These are phyloP conservation scores for Magnaporthiopsis poae DNA, from an alignment of 2,329 filamentous ascomycete species.

Conservation along the genomic window DNA sequence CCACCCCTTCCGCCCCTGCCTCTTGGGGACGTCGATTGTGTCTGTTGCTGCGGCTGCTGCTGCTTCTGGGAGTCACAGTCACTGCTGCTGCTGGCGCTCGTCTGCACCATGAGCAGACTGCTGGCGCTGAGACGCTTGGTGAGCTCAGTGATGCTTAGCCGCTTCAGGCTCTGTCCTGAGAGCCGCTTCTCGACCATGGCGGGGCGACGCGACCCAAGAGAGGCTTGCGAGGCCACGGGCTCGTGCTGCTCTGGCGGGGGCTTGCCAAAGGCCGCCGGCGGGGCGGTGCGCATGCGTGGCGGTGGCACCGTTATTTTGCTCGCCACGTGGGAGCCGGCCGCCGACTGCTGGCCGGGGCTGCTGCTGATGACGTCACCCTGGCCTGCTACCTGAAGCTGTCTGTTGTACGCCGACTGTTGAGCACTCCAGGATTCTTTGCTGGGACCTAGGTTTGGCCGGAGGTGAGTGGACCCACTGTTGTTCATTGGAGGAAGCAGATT, in stretches of 20 bases:
- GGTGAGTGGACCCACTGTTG: slow-evolving; percentile 23
- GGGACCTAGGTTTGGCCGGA: slow-evolving; percentile 45
- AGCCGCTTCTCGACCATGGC: slow-evolving; percentile 35
- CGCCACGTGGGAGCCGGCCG: not conserved
- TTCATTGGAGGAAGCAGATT: slow-evolving; percentile 6
- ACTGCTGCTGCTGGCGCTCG: slow-evolving; percentile 43
- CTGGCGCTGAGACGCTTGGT: slow-evolving; percentile 51
- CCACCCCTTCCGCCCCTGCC: slow-evolving; percentile 22
- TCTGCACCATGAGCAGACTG: slow-evolving; percentile 49
- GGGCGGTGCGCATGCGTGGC: slow-evolving; percentile 16
- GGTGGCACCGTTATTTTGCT: slow-evolving; percentile 6
- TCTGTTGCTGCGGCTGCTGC: slow-evolving; percentile 23
- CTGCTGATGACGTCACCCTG: not conserved
- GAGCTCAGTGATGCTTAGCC: slow-evolving; percentile 50
- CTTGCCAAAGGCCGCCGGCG: slow-evolving; percentile 15
- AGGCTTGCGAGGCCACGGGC: slow-evolving; percentile 8
- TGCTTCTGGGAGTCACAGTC: slow-evolving; percentile 36
- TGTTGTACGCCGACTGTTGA: slow-evolving; percentile 34
- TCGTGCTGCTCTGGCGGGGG: slow-evolving; percentile 24
- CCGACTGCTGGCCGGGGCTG: slow-evolving; percentile 1
- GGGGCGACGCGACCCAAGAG: slow-evolving; percentile 8
- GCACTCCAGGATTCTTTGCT: slow-evolving; percentile 32
- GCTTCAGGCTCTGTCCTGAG: slow-evolving; percentile 45
- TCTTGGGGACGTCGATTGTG: slow-evolving; percentile 25
- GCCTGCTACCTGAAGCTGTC: slow-evolving; percentile 35